Percentiles rank a stretch among this genome's conserved stretches.
Evolutionary conservation across 352 stramenopile genomes (phyloP).

Genomic region (Pythium biforme): DNA sequence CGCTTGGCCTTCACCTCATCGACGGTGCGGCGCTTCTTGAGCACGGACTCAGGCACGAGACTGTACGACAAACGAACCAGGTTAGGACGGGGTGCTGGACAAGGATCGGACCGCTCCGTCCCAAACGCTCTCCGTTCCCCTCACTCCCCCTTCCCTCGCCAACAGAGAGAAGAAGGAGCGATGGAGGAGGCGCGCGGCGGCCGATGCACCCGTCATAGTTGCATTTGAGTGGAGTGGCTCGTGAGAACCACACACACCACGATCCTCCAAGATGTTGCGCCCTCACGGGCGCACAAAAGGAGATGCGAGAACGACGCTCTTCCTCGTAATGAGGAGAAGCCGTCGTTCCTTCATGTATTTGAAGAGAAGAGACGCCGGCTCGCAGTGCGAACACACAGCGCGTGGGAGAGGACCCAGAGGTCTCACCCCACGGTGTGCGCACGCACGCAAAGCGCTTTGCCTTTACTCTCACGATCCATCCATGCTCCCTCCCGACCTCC

Average conservation of each 20-base stretch:
- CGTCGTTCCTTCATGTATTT: constrained; percentile 70
- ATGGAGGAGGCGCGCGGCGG: constrained; percentile 1
- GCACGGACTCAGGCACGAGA: constrained; percentile 87
- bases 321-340: background rate
- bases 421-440: too few species aligned
- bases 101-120: constrained; percentile 20
- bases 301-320: constrained; percentile 49
- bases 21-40: constrained; percentile 90
- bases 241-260: constrained; percentile 68
- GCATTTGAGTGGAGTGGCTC: constrained; percentile 83
- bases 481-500: constrained; percentile 30
- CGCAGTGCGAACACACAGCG: too few species aligned
- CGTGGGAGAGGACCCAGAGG: too few species aligned
- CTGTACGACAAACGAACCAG: constrained; percentile 36
- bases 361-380: constrained; percentile 69
- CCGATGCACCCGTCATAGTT: constrained; percentile 86
- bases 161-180: background rate
- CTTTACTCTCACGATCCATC: constrained; percentile 88
- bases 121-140: background rate
- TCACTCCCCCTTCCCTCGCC: too few species aligned
- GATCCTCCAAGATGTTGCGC: constrained; percentile 77
- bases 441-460: constrained; percentile 4
- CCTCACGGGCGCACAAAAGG: constrained; percentile 55
- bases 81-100: constrained; percentile 77
- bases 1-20: constrained; percentile 89